phyloP scores from a whole-genome alignment of 805 yeast species.

The Soucietia sequanensis region DNA sequence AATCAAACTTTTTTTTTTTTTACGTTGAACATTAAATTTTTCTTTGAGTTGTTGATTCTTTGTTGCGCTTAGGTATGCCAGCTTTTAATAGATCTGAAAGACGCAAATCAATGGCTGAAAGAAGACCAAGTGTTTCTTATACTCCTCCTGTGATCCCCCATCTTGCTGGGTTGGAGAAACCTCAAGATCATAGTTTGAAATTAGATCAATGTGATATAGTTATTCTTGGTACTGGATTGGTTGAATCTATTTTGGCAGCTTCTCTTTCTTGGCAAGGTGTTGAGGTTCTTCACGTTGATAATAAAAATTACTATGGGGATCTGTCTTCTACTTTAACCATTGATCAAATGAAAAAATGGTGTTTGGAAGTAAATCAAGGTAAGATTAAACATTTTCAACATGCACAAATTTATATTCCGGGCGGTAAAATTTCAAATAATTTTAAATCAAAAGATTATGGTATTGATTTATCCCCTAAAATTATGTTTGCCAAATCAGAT shows the following conservation, averaged over 20 bases:
- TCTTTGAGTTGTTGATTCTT: too few relatives aligned
- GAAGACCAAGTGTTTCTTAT: slow-evolving; percentile 43
- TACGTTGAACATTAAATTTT: too few relatives aligned
- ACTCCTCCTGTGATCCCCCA: slow-evolving; percentile 58
- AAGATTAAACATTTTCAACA: slow-evolving; percentile 51
- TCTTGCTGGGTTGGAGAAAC: slow-evolving; percentile 76
- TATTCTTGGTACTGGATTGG: slow-evolving; percentile 89
- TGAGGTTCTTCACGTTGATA: slow-evolving; percentile 86
- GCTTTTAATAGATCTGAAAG: slow-evolving; percentile 32
- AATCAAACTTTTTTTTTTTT: too few relatives aligned
- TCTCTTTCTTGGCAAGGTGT: slow-evolving; percentile 98
- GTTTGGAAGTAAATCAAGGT: slow-evolving; percentile 59
- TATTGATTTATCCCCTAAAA: slow-evolving; percentile 81
- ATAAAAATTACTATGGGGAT: slow-evolving; percentile 86
- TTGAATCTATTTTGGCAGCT: slow-evolving; percentile 86
- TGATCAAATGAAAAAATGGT: slow-evolving; percentile 86
- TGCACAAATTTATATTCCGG: slow-evolving; percentile 79
- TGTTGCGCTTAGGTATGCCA: slow-evolving; percentile 1
- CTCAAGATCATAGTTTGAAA: slow-evolving; percentile 63
- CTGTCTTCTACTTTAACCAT: slow-evolving; percentile 80
- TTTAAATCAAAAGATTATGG: slow-evolving; percentile 75
- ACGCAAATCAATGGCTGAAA: slow-evolving; percentile 45
- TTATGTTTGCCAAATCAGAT: slow-evolving; percentile 89
- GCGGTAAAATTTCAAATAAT: slow-evolving; percentile 45
- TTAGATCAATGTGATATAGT: slow-evolving; percentile 74